Evolutionary conservation across 148 eudicot species (phyloP).

Genomic region (Hydrangea macrophylla): DNA sequence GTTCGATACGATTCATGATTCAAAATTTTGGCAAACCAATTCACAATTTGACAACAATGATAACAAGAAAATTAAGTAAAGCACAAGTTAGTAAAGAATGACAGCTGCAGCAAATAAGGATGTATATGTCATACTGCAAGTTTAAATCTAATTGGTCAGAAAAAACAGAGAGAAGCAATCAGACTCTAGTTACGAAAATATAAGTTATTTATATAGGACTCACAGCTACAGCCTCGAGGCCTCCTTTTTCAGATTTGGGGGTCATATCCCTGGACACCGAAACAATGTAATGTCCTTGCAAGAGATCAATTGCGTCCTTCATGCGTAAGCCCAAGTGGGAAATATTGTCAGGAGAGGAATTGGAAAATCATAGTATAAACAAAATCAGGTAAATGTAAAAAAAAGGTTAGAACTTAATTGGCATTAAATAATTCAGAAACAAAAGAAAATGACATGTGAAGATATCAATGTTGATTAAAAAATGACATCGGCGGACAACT

Average conservation of each 20-base stretch:
- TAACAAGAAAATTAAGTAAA: too few species aligned
- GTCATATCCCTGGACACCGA: slow-evolving; percentile 64
- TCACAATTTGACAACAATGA: too few species aligned
- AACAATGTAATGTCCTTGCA: slow-evolving; percentile 88
- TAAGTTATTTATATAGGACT: slow-evolving; percentile 28
- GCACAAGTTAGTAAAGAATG: too few species aligned
- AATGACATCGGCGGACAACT: background rate
- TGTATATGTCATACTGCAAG: background rate
- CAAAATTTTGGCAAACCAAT: too few species aligned
- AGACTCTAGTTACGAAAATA: background rate
- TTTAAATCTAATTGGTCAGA: background rate
- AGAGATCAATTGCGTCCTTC: slow-evolving; percentile 91
- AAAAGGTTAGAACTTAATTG: background rate
- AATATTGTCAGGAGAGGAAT: slow-evolving; percentile 1
- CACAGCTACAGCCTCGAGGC: slow-evolving; percentile 84
- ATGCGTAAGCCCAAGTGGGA: slow-evolving; percentile 10
- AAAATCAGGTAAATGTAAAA: background rate
- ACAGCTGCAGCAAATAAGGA: background rate
- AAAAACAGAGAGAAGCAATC: background rate
- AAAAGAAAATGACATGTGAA: background rate
- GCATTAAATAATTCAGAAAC: background rate
- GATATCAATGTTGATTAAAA: background rate
- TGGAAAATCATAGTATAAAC: background rate
- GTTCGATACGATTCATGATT: too few species aligned
- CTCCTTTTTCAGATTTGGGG: slow-evolving; percentile 55